phyloP scores from a whole-genome alignment of 1,284 basidiomycete genomes.

The Leccinum angustisporum region DNA sequence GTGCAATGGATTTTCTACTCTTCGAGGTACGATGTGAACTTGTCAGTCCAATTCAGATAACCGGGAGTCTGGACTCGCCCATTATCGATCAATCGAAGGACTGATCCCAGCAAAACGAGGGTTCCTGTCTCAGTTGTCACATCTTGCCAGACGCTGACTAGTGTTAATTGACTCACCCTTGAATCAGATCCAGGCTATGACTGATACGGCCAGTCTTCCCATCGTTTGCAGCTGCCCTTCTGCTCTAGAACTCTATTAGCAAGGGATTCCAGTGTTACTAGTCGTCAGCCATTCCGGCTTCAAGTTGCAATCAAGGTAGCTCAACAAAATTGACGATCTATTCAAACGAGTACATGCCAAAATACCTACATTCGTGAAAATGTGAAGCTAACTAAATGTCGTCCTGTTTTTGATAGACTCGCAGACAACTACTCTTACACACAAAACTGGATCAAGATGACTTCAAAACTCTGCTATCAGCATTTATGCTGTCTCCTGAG shows the following conservation, averaged over 20 bases:
- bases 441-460: background rate
- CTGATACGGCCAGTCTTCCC: background rate
- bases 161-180: constrained; percentile 6
- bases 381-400: background rate
- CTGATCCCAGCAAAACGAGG: constrained; percentile 9
- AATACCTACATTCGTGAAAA: background rate
- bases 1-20: background rate
- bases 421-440: constrained; percentile 19
- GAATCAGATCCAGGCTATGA: constrained; percentile 9
- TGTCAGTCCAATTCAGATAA: background rate
- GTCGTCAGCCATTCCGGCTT: background rate
- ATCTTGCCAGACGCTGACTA: background rate
- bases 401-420: background rate
- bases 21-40: background rate
- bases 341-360: constrained; percentile 7
- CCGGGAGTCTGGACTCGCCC: constrained; percentile 7
- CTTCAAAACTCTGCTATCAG: background rate
- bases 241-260: background rate
- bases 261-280: background rate
- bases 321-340: background rate
- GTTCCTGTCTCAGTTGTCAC: constrained; percentile 7
- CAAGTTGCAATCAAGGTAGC: background rate
- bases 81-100: constrained; percentile 16
- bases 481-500: constrained; percentile 43
- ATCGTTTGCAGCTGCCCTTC: background rate